phyloP scores from a whole-genome alignment of 208 protist species.

The Naegleria gruberi region DNA sequence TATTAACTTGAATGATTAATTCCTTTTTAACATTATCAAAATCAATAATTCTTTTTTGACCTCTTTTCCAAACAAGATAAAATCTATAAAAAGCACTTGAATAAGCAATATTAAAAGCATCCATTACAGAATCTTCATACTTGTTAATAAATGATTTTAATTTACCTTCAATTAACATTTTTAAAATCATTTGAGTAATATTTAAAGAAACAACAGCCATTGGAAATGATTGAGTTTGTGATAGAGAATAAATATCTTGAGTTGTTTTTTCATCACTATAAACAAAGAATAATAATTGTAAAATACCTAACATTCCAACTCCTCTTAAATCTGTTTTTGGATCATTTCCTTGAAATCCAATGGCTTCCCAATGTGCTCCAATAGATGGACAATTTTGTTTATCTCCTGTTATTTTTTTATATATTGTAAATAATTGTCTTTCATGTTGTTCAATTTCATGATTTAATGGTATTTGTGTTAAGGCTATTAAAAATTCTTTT shows the following conservation, averaged over 20 bases:
- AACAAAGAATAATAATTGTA: background rate
- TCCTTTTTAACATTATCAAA: background rate
- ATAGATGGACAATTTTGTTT: background rate
- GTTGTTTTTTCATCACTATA: background rate
- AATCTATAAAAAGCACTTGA: background rate
- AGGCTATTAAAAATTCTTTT: background rate
- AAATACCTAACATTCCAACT: conserved; percentile 16
- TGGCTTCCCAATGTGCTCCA: conserved; percentile 20
- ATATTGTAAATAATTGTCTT: background rate
- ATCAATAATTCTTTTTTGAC: background rate
- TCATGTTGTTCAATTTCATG: background rate
- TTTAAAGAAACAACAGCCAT: background rate
- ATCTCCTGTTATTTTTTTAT: conserved; percentile 13
- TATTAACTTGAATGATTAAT: background rate
- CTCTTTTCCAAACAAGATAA: conserved; percentile 5
- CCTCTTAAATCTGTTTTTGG: conserved; percentile 20
- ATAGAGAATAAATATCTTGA: background rate
- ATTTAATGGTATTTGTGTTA: background rate
- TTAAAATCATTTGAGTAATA: background rate
- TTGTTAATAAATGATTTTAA: background rate
- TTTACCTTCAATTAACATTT: background rate
- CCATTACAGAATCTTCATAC: background rate
- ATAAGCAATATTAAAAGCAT: background rate
- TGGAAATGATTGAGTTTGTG: background rate
- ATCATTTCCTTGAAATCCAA: conserved; percentile 22